Evolutionary conservation across 1,284 basidiomycete species (phyloP).

Genomic region (Jaminaea rosea): DNA sequence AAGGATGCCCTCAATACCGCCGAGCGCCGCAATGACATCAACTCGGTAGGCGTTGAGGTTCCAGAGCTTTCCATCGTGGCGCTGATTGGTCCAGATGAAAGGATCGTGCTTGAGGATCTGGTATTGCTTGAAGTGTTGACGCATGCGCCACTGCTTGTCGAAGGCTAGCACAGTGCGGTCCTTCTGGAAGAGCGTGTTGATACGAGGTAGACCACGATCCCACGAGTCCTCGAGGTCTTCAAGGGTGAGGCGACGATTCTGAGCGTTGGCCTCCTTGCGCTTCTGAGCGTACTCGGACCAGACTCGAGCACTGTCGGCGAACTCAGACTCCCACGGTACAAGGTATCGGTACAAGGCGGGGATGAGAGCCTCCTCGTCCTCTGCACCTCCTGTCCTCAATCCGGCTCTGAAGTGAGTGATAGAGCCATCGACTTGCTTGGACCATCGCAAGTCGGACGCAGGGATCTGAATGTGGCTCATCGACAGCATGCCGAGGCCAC

Average conservation of each 20-base stretch:
- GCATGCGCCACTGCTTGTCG: slow-evolving; percentile 76
- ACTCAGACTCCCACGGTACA: slow-evolving; percentile 98
- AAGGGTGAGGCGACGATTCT: slow-evolving; percentile 92
- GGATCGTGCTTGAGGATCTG: slow-evolving; percentile 82
- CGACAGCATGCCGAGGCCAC: slow-evolving; percentile 96
- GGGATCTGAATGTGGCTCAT: slow-evolving; percentile 99
- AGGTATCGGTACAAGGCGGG: slow-evolving; percentile 97
- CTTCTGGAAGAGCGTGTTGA: slow-evolving; percentile 96
- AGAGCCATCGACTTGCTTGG: slow-evolving; percentile 90
- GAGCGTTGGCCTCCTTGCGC: slow-evolving; percentile 93
- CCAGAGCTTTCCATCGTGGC: slow-evolving; percentile 97
- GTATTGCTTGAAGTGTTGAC: slow-evolving; percentile 96
- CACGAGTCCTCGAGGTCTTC: slow-evolving; percentile 95
- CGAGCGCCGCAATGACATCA: slow-evolving; percentile 96
- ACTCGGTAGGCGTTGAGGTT: slow-evolving; percentile 97
- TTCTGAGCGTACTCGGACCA: slow-evolving; percentile 99
- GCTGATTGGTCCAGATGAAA: slow-evolving; percentile 97
- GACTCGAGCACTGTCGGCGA: slow-evolving; percentile 92
- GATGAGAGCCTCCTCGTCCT: slow-evolving; percentile 57
- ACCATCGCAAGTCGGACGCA: slow-evolving; percentile 92
- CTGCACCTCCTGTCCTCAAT: slow-evolving; percentile 66
- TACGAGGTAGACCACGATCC: slow-evolving; percentile 96
- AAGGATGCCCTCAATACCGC: slow-evolving; percentile 92
- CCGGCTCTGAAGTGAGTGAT: slow-evolving; percentile 89
- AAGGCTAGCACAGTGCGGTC: slow-evolving; percentile 94